These are phyloP conservation scores for Phytophthora lateralis DNA, from an alignment of 352 stramenopile species.

Conservation along the genomic window DNA sequence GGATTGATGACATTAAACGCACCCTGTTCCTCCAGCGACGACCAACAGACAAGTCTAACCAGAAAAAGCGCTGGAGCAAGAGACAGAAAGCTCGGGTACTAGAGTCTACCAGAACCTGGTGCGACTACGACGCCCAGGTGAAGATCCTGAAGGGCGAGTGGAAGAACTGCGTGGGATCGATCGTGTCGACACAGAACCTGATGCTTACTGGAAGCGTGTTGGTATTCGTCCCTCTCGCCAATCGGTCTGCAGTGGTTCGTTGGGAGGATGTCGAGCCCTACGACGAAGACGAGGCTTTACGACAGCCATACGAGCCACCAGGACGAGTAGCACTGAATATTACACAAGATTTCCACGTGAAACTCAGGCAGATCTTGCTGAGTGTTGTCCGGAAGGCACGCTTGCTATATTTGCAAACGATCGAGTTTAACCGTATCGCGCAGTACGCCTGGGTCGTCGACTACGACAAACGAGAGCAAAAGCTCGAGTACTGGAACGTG, in stretches of 20 bases:
- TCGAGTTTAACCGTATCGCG: constrained; percentile 74
- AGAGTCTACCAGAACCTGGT: constrained; percentile 53
- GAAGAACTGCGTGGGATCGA: constrained; percentile 47
- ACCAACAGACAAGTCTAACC: constrained; percentile 12
- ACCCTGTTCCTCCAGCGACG: constrained; percentile 53
- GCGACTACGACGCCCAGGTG: constrained; percentile 54
- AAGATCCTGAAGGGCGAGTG: constrained; percentile 56
- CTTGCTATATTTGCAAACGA: constrained; percentile 65
- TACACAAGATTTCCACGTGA: constrained; percentile 46
- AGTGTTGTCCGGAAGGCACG: constrained; percentile 38
- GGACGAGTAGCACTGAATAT: constrained; percentile 33
- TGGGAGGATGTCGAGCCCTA: constrained; percentile 58
- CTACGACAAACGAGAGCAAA: constrained; percentile 57
- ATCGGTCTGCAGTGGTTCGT: constrained; percentile 58
- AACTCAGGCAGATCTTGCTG: constrained; percentile 42
- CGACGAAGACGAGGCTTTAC: constrained; percentile 49
- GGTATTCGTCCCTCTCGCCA: constrained; percentile 61
- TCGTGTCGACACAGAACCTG: constrained; percentile 74
- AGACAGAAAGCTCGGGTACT: constrained; percentile 36
- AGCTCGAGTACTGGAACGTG: constrained; percentile 78
- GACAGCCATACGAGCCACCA: constrained; percentile 48
- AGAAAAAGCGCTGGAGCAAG: constrained; percentile 59
- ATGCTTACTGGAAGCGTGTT: constrained; percentile 61
- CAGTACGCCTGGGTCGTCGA: constrained; percentile 74
- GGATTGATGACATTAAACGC: constrained; percentile 49